Evolutionary conservation across 495 filamentous ascomycete species (phyloP), one percentile per base, ranked within the genome.

Genomic region (Tricharina praecox): DNA sequence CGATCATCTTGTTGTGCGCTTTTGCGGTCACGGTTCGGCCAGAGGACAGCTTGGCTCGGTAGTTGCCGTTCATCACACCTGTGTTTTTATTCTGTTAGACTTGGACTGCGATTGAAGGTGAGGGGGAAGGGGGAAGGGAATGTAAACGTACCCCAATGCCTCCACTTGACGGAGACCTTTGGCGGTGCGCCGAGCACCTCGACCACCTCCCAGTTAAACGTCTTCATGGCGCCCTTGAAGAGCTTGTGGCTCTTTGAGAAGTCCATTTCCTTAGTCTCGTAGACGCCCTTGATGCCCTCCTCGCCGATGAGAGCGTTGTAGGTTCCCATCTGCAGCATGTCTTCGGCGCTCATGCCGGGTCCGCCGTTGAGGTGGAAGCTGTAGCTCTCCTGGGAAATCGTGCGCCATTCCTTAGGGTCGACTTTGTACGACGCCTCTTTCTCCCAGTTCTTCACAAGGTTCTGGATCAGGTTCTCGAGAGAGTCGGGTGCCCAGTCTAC

Each of bases 401-500:
- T 79, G 36, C 75, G 69, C 75, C 76, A 80, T 63, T 79, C 73
- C n/a, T 53, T 24, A 1, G 79, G 65, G 21, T 63, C 53, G 5
- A 64, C 67, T 57, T 80, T 81, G 70, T 76, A 77, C 3, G 71
- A 76, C 8, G 77, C 76, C 62, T 81, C 77, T 51, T 78, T 70
- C 57, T 79, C 76, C 77, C 77, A 79, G 65, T 79, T 79, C 60
- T 81, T 79, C 56, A 80, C 76, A 0, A 79, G 71, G 60, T 79
- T 79, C 53, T 79, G 69, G 48, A 81, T 74, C 1, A 81, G 67
- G 45, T 66, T 53, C 5, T 71, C 69, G 7, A 81, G 67, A 50
- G 67, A 72, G 21, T 62, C 64, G n/a, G 74, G 67, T 25, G 62
- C 63, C 61, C 79, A 75, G 53, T 58, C 63, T 48, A 58, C 62